These are phyloP conservation scores for Macrophomina pseudophaseolina DNA, from an alignment of 2,329 filamentous ascomycete species.

Conservation along the genomic window DNA sequence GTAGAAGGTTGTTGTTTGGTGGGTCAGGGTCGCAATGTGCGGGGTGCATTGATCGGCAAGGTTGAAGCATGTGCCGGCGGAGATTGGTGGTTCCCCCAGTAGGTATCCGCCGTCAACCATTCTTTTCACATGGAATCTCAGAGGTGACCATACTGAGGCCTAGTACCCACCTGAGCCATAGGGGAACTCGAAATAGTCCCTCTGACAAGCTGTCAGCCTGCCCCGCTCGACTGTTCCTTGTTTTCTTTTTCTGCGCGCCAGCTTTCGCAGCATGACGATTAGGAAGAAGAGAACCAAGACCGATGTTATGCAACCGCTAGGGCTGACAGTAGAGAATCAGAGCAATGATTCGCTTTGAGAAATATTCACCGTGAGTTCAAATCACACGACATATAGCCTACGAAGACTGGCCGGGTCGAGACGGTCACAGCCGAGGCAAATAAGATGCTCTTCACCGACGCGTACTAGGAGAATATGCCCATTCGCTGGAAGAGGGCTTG, in stretches of 20 bases:
- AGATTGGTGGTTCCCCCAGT: too few relatives aligned
- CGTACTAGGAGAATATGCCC: too few relatives aligned
- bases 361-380: background rate
- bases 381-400: background rate
- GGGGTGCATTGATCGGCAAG: slow-evolving; percentile 10
- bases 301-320: background rate
- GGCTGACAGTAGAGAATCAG: background rate
- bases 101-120: too few relatives aligned
- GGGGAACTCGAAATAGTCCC: too few relatives aligned
- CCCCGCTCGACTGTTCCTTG: too few relatives aligned
- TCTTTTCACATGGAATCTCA: too few relatives aligned
- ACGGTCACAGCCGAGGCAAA: background rate
- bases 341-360: background rate
- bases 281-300: background rate
- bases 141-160: too few relatives aligned
- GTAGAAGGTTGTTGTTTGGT: background rate
- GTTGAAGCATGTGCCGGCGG: background rate
- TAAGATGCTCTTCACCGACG: background rate
- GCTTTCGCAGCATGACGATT: background rate
- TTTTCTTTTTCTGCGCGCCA: too few relatives aligned
- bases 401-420: background rate
- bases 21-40: slow-evolving; percentile 21
- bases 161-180: too few relatives aligned
- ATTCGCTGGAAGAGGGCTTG: too few relatives aligned
- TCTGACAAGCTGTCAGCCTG: too few relatives aligned